Evolutionary conservation across 1,284 basidiomycete species (phyloP).

Genomic region (Hemileia vastatrix): DNA sequence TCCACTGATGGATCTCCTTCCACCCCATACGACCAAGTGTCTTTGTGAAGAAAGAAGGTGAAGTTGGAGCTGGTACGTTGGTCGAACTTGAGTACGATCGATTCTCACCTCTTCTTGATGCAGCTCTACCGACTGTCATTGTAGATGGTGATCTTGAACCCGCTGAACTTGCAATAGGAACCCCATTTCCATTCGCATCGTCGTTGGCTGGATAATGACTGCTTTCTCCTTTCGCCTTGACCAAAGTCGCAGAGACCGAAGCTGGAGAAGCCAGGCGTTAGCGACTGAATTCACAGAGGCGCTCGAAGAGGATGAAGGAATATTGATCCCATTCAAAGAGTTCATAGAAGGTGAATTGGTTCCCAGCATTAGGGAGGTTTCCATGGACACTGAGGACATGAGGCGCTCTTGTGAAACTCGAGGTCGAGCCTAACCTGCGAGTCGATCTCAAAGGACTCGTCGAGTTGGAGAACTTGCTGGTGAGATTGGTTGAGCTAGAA

Average conservation of each 20-base stretch:
- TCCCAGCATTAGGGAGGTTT: background rate
- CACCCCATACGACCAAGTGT: background rate
- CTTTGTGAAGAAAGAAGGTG: background rate
- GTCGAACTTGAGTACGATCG: background rate
- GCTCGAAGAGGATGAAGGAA: background rate
- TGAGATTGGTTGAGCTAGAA: background rate
- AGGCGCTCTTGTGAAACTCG: background rate
- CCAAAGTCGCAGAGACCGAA: background rate
- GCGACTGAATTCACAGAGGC: background rate
- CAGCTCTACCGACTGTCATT: background rate
- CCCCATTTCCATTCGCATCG: too few relatives aligned
- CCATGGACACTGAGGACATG: background rate
- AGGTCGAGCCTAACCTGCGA: background rate
- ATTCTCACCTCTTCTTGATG: background rate
- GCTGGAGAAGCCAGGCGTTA: background rate
- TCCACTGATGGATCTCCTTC: background rate
- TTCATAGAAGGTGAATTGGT: background rate
- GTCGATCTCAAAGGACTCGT: background rate
- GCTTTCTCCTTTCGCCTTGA: background rate
- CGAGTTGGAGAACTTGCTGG: background rate
- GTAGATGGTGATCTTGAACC: background rate
- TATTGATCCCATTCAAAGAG: background rate
- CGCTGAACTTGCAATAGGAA: background rate
- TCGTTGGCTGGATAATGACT: background rate
- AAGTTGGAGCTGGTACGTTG: background rate